These are phyloP conservation scores for Amanita fuliginea DNA, from an alignment of 768 basidiomycete genomes.

Conservation along the genomic window DNA sequence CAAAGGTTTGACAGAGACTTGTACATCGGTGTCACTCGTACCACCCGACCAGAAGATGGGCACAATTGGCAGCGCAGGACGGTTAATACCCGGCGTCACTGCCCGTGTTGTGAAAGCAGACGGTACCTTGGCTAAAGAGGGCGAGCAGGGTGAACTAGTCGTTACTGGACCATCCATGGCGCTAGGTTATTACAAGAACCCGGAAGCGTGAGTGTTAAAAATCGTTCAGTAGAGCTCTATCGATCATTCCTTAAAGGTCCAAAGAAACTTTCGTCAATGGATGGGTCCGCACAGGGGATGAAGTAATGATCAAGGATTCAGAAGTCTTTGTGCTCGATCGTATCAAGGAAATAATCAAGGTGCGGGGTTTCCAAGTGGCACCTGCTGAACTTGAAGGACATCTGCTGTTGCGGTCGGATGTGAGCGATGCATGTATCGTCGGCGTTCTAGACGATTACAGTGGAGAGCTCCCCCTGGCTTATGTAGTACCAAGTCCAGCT, in stretches of 20 bases:
- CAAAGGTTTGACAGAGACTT: conserved; percentile 55
- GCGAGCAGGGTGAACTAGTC: conserved; percentile 53
- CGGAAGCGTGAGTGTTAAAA: conserved; percentile 38
- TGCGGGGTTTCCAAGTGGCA: conserved; percentile 48
- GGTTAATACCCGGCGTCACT: conserved; percentile 43
- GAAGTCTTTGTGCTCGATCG: conserved; percentile 67
- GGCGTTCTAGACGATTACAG: conserved; percentile 63
- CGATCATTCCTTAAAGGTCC: conserved; percentile 26
- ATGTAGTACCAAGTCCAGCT: conserved; percentile 40
- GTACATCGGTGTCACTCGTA: conserved; percentile 38
- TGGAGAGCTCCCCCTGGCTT: conserved; percentile 67
- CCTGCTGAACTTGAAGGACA: conserved; percentile 62
- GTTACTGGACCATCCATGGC: conserved; percentile 52
- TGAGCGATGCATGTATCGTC: conserved; percentile 54
- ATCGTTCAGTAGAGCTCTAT: background rate
- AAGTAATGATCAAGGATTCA: conserved; percentile 52
- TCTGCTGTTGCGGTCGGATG: conserved; percentile 47
- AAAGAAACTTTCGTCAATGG: conserved; percentile 53
- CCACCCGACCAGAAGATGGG: conserved; percentile 31
- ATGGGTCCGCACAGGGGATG: conserved; percentile 65
- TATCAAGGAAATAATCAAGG: conserved; percentile 71
- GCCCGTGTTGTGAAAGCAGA: conserved; percentile 50
- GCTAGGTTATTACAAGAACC: conserved; percentile 46
- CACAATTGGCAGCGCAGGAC: conserved; percentile 46
- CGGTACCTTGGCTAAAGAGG: conserved; percentile 41